phyloP scores from a whole-genome alignment of 768 basidiomycete species.

The Suillus subalutaceus region DNA sequence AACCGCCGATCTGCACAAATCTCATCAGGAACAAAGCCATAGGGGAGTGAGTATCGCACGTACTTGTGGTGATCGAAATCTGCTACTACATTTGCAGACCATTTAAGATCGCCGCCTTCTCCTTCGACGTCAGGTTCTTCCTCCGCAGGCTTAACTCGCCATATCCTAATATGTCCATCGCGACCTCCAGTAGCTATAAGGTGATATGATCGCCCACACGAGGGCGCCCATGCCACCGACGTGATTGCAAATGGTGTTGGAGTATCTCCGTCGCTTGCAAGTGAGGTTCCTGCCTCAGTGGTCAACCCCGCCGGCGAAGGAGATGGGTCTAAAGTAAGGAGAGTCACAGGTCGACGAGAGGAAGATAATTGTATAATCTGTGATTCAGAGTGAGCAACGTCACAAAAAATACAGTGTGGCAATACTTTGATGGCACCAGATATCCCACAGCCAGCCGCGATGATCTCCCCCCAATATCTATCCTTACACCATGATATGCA shows the following conservation, averaged over 20 bases:
- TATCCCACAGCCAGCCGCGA: conserved; percentile 77
- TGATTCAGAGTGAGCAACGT: conserved; percentile 6
- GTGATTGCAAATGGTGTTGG: conserved; percentile 67
- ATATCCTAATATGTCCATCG: conserved; percentile 89
- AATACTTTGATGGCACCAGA: conserved; percentile 76
- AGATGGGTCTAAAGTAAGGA: conserved; percentile 57
- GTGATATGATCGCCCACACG: conserved; percentile 92
- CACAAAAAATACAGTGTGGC: conserved; percentile 4
- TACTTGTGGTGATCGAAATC: conserved; percentile 89
- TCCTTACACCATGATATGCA: conserved; percentile 96
- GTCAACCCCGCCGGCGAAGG: conserved; percentile 31
- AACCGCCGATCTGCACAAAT: conserved; percentile 59
- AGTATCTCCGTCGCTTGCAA: conserved; percentile 34
- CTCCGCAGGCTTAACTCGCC: conserved; percentile 73
- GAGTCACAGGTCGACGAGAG: conserved; percentile 64
- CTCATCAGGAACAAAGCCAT: conserved; percentile 13
- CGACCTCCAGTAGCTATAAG: conserved; percentile 89
- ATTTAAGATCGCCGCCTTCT: conserved; percentile 45
- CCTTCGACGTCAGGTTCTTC: conserved; percentile 47
- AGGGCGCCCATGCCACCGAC: conserved; percentile 91
- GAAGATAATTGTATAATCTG: conserved; percentile 78
- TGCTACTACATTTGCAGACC: conserved; percentile 77
- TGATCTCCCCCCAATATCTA: conserved; percentile 89
- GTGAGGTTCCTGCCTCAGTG: conserved; percentile 25
- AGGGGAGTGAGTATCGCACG: conserved; percentile 20